phyloP scores from a whole-genome alignment of 1,139 yeast species.

The Blastobotrys ciferrii region DNA sequence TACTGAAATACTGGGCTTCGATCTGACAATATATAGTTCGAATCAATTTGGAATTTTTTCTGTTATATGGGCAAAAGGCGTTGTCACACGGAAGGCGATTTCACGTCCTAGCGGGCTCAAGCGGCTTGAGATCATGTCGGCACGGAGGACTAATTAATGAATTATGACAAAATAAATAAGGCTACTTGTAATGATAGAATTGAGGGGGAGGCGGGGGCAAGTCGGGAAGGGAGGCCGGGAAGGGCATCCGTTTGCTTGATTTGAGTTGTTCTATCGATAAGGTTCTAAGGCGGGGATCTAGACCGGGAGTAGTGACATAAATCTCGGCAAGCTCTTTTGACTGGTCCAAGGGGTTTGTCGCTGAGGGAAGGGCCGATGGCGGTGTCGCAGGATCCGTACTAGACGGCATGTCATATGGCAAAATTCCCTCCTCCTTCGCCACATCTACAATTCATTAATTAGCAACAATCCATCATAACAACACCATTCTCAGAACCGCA shows the following conservation, averaged over 20 bases:
- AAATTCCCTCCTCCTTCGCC: constrained; percentile 29
- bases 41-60: too few species aligned
- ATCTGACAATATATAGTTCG: too few species aligned
- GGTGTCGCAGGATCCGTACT: constrained; percentile 16
- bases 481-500: too few species aligned
- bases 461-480: constrained; percentile 7
- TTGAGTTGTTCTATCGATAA: background rate
- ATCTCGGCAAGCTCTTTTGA: constrained; percentile 21
- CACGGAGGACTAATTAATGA: too few species aligned
- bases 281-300: constrained; percentile 13
- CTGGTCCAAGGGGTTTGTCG: constrained; percentile 24
- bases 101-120: too few species aligned
- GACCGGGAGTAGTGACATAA: constrained; percentile 26
- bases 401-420: constrained; percentile 25
- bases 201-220: constrained; percentile 30
- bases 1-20: too few species aligned
- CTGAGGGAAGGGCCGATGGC: constrained; percentile 11
- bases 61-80: too few species aligned
- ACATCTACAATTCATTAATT: constrained; percentile 20
- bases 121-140: too few species aligned
- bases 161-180: background rate
- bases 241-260: constrained; percentile 20
- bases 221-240: constrained; percentile 26
- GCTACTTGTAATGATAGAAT: constrained; percentile 16
- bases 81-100: too few species aligned